Evolutionary conservation across 2,329 filamentous ascomycete genomes (phyloP).

Genomic region (Lasiodiplodia sp.): DNA sequence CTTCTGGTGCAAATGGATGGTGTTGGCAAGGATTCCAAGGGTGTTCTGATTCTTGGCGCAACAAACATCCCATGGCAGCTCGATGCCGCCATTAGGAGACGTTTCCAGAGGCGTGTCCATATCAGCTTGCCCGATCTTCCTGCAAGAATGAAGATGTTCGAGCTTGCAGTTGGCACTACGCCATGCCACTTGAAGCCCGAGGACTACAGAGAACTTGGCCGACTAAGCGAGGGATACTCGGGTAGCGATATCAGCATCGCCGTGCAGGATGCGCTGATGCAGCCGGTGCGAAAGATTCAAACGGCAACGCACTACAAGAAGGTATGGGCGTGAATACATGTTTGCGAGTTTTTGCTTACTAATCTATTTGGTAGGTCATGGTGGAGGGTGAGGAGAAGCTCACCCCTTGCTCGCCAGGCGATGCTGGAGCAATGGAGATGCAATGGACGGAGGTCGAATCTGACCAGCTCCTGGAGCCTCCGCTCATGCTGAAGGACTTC

Average conservation of each 20-base stretch:
- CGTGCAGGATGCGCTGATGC: constrained; percentile 96
- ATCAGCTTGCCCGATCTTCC: constrained; percentile 89
- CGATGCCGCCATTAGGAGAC: constrained; percentile 91
- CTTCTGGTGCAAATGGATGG: constrained; percentile 99
- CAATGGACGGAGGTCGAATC: constrained; percentile 87
- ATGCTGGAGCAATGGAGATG: constrained; percentile 87
- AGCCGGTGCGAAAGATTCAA: constrained; percentile 94
- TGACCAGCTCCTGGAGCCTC: constrained; percentile 84
- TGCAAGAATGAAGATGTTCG: constrained; percentile 93
- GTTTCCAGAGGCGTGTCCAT: constrained; percentile 95
- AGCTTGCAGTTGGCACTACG: constrained; percentile 90
- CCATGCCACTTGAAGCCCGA: constrained; percentile 80
- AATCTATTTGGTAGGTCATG: constrained; percentile 63
- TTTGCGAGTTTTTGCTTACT: neutral
- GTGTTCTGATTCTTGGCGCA: constrained; percentile 91
- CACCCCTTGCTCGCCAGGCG: constrained; percentile 94
- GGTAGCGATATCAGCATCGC: constrained; percentile 96
- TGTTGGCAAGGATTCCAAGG: constrained; percentile 93
- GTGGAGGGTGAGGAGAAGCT: constrained; percentile 71
- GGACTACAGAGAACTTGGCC: constrained; percentile 81
- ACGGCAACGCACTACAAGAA: constrained; percentile 98
- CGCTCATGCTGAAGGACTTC: constrained; percentile 89
- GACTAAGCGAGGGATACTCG: constrained; percentile 90
- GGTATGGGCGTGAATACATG: constrained; percentile 57
- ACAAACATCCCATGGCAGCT: constrained; percentile 99